These are phyloP conservation scores for Passiflora organensis DNA, from an alignment of 345 rosid genomes.

Conservation along the genomic window DNA sequence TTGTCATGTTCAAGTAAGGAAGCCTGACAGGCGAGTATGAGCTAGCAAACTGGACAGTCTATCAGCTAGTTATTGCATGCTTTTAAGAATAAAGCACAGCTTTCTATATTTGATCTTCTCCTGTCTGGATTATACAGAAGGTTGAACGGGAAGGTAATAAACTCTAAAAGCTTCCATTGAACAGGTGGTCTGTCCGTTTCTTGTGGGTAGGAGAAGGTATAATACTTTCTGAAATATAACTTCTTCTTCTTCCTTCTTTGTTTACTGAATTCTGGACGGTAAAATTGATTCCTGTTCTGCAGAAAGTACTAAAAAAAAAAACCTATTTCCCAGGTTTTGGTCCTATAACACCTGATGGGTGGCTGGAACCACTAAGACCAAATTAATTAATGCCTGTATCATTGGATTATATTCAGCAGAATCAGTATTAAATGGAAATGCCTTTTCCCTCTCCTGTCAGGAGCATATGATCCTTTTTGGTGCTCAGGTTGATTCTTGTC, in stretches of 20 bases:
- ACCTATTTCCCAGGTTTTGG: too few species aligned
- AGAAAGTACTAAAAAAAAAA: neutral
- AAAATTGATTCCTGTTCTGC: neutral
- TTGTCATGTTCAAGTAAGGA: conserved; percentile 6
- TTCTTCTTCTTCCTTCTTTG: neutral
- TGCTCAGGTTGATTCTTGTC: too few species aligned
- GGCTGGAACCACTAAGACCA: neutral
- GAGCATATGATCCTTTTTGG: too few species aligned
- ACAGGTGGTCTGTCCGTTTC: neutral
- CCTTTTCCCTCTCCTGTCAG: too few species aligned
- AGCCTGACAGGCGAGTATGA: conserved; percentile 6
- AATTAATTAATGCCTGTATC: neutral
- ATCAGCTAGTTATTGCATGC: too few species aligned
- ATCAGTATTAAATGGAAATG: neutral
- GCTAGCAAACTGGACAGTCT: neutral
- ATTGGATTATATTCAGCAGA: neutral
- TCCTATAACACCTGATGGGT: conserved; percentile 1
- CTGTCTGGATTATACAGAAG: neutral
- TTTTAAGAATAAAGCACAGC: neutral
- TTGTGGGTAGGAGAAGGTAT: conserved; percentile 23
- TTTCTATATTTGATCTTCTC: conserved; percentile 2
- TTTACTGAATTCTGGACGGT: too few species aligned
- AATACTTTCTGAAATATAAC: conserved; percentile 16
- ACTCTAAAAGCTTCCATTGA: neutral
- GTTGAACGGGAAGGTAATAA: neutral